Conservation (phyloP, 202 grass and related monocot genomes). For the Carex arenaria region DNA sequence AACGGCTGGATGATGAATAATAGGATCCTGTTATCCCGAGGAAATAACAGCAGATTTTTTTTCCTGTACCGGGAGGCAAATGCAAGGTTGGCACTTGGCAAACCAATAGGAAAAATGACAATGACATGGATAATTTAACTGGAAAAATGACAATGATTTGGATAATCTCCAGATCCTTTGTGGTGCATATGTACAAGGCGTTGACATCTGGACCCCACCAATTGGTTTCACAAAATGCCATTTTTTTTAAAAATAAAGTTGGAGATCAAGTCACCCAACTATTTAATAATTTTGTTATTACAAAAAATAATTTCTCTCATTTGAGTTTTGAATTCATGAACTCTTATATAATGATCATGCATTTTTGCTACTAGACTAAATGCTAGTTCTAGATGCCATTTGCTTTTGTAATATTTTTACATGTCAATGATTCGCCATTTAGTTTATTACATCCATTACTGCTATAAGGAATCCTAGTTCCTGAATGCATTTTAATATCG, state of each 20-base stretch:
- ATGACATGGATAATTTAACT: neutral
- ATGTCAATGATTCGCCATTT: neutral
- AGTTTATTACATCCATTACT: neutral
- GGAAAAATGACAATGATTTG: constrained; percentile 9
- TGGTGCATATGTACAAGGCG: neutral
- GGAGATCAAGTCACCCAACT: too few relatives aligned
- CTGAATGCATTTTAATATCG: neutral
- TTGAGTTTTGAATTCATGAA: too few relatives aligned
- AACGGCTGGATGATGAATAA: too few relatives aligned
- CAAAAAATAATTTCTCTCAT: too few relatives aligned
- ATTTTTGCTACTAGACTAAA: too few relatives aligned
- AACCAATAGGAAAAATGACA: neutral
- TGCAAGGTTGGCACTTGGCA: neutral
- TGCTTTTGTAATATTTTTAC: neutral
- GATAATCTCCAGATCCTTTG: neutral
- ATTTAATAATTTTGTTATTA: too few relatives aligned
- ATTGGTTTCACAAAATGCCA: neutral
- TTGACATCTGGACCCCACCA: neutral
- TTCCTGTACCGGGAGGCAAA: neutral
- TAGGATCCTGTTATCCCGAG: too few relatives aligned
- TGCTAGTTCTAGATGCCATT: neutral
- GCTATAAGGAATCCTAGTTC: neutral
- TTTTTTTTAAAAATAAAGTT: too few relatives aligned
- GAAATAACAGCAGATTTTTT: too few relatives aligned
- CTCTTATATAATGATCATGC: too few relatives aligned